phyloP scores from a whole-genome alignment of 2,329 filamentous ascomycete species.

The Zalaria sp. region DNA sequence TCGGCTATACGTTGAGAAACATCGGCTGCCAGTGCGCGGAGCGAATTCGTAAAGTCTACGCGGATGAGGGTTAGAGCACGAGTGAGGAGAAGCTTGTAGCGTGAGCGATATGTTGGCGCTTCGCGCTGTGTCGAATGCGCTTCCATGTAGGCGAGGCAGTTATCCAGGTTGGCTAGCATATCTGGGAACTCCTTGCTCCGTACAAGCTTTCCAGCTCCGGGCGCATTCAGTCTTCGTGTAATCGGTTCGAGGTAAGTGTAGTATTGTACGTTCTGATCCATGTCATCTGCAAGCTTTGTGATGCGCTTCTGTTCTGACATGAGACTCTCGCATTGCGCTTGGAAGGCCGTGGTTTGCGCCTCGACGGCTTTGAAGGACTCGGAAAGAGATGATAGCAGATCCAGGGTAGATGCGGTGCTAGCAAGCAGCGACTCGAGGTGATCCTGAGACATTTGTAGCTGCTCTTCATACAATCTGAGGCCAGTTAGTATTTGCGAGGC shows the following conservation, averaged over 20 bases:
- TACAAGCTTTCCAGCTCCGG: slow-evolving; percentile 74
- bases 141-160: slow-evolving; percentile 87
- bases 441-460: slow-evolving; percentile 64
- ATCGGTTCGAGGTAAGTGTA: slow-evolving; percentile 89
- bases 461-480: slow-evolving; percentile 59
- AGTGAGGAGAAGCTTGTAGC: slow-evolving; percentile 70
- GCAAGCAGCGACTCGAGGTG: slow-evolving; percentile 68
- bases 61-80: slow-evolving; percentile 52
- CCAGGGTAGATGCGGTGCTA: slow-evolving; percentile 63
- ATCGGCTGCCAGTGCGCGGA: slow-evolving; percentile 47
- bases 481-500: neutral
- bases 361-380: slow-evolving; percentile 81
- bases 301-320: slow-evolving; percentile 69
- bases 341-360: slow-evolving; percentile 81
- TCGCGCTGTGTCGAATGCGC: slow-evolving; percentile 75
- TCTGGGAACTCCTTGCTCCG: slow-evolving; percentile 74
- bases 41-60: slow-evolving; percentile 49
- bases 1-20: slow-evolving; percentile 50
- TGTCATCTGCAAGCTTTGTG: slow-evolving; percentile 64
- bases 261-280: slow-evolving; percentile 83
- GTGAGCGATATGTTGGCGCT: slow-evolving; percentile 71
- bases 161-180: slow-evolving; percentile 75
- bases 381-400: slow-evolving; percentile 64
- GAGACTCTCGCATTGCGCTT: slow-evolving; percentile 79
- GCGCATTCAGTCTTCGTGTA: slow-evolving; percentile 79